These are phyloP conservation scores for Chrysanthemum seticuspe DNA, from an alignment of 129 eudicot species.

Conservation along the genomic window DNA sequence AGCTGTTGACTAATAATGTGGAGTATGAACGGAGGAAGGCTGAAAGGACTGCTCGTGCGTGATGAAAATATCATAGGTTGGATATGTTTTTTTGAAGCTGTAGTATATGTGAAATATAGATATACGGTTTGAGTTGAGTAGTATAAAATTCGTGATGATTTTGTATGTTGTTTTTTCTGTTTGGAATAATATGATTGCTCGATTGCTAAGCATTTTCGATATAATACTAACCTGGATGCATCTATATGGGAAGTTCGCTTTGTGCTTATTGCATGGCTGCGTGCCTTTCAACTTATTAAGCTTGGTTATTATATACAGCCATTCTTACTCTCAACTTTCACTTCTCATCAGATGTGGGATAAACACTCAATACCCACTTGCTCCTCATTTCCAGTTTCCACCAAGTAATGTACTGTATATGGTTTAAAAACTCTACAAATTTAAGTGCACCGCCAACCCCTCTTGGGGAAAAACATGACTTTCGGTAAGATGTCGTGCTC, in stretches of 20 bases:
- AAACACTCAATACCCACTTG: too few relatives aligned
- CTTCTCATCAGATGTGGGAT: too few relatives aligned
- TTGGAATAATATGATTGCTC: conserved; percentile 32
- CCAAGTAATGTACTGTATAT: too few relatives aligned
- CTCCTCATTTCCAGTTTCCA: too few relatives aligned
- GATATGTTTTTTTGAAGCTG: conserved; percentile 22
- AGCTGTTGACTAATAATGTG: conserved; percentile 67
- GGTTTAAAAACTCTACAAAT: too few relatives aligned
- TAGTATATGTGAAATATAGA: conserved; percentile 31
- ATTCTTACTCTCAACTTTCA: too few relatives aligned
- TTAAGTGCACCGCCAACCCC: too few relatives aligned
- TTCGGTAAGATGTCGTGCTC: too few relatives aligned
- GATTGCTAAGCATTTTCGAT: conserved; percentile 6
- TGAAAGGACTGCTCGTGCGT: conserved; percentile 31
- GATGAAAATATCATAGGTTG: conserved; percentile 19
- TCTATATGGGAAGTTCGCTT: conserved; percentile 44
- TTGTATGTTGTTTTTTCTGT: conserved; percentile 20
- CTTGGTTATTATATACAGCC: too few relatives aligned
- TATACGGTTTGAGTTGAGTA: conserved; percentile 26
- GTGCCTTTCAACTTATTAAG: too few relatives aligned
- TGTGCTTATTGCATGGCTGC: conserved; percentile 27
- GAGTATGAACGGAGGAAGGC: conserved; percentile 60
- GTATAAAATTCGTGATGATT: conserved; percentile 29
- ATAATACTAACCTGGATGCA: neutral
- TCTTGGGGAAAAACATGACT: too few relatives aligned